Evolutionary conservation across 1,139 yeast species (phyloP).

Genomic region (Saccharomyces hybrid): DNA sequence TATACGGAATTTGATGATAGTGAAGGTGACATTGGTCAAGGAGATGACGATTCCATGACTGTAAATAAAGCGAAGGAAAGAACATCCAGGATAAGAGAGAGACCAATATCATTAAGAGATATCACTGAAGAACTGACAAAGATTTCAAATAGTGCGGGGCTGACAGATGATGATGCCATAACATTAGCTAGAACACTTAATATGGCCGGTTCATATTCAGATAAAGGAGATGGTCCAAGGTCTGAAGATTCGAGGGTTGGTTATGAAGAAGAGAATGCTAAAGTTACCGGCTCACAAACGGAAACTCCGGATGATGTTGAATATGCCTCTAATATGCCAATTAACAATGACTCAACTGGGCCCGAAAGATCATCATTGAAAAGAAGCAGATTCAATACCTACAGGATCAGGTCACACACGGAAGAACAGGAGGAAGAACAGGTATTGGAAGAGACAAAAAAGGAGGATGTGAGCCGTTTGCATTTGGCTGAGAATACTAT

Average conservation of each 20-base stretch:
- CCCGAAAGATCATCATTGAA: slow-evolving; percentile 9
- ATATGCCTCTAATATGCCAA: slow-evolving; percentile 13
- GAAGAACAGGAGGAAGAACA: not conserved
- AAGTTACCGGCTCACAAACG: not conserved
- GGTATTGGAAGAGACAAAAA: not conserved
- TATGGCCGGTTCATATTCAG: slow-evolving; percentile 12
- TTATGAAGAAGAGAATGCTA: not conserved
- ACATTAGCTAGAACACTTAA: slow-evolving; percentile 57
- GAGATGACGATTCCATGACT: not conserved
- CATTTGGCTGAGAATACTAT: not conserved
- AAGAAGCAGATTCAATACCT: slow-evolving; percentile 23
- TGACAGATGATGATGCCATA: slow-evolving; percentile 62
- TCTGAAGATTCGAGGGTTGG: not conserved
- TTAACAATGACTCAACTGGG: slow-evolving; percentile 9
- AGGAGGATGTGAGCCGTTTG: not conserved
- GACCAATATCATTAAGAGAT: not conserved
- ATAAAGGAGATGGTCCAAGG: not conserved
- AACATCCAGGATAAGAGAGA: not conserved
- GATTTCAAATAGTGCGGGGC: slow-evolving; percentile 57
- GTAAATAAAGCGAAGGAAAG: not conserved
- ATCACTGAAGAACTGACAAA: slow-evolving; percentile 51
- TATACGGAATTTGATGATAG: slow-evolving; percentile 20
- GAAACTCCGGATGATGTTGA: slow-evolving; percentile 5
- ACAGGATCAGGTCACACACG: slow-evolving; percentile 15
- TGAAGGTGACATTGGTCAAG: slow-evolving; percentile 1